Conservation (phyloP, 1,284 basidiomycete species). For the Tylopilus orsonianus region DNA sequence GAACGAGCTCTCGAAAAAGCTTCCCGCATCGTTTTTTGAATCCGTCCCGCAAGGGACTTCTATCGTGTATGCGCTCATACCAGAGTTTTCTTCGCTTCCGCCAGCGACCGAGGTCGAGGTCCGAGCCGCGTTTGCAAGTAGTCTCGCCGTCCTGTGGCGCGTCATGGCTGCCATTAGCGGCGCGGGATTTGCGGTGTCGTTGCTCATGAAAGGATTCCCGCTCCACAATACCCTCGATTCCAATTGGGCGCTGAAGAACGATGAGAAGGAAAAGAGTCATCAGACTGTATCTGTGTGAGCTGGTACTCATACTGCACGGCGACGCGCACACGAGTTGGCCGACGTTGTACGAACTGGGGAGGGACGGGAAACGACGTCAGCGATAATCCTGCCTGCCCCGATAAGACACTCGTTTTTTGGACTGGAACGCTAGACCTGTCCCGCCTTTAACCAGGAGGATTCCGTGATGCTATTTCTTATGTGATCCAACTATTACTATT, state of each 20-base stretch:
- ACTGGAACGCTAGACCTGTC: too few species aligned
- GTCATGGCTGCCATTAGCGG: constrained; percentile 10
- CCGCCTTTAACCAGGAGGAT: too few species aligned
- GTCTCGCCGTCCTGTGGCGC: constrained; percentile 13
- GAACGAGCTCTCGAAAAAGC: constrained; percentile 14
- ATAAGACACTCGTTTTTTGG: too few species aligned
- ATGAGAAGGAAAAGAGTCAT: not conserved
- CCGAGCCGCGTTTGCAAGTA: constrained; percentile 12
- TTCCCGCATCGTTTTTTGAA: constrained; percentile 8
- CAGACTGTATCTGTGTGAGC: too few species aligned
- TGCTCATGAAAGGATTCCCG: constrained; percentile 15
- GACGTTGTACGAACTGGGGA: too few species aligned
- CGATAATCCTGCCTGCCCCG: too few species aligned
- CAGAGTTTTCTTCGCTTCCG: constrained; percentile 9
- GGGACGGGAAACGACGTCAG: too few species aligned
- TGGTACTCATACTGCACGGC: too few species aligned
- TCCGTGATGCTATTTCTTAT: too few species aligned
- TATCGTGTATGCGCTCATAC: constrained; percentile 20
- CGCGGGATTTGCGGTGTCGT: constrained; percentile 9
- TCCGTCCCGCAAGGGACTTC: too few species aligned
- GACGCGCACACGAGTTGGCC: too few species aligned
- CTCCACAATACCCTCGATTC: constrained; percentile 10
- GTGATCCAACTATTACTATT: too few species aligned
- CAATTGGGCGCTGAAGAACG: constrained; percentile 7
- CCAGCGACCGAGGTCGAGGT: constrained; percentile 2